Evolutionary conservation across 768 basidiomycete species (phyloP).

Genomic region (Boletus pseudopeckii): DNA sequence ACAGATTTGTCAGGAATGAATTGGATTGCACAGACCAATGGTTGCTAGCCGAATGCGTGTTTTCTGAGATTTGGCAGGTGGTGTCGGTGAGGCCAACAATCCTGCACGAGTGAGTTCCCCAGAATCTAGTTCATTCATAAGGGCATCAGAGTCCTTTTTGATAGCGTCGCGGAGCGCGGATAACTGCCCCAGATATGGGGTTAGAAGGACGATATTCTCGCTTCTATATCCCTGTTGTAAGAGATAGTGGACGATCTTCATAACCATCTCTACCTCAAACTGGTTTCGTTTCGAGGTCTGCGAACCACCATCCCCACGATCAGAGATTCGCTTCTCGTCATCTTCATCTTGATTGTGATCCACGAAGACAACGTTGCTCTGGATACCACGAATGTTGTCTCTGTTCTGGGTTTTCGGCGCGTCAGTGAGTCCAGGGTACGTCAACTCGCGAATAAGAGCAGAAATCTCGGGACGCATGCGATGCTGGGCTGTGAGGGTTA

Average conservation of each 20-base stretch:
- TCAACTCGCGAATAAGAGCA: slow-evolving; percentile 53
- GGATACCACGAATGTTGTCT: slow-evolving; percentile 51
- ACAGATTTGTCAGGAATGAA: background rate
- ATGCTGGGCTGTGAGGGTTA: slow-evolving; percentile 54
- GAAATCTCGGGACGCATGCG: slow-evolving; percentile 78
- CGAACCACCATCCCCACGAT: slow-evolving; percentile 44
- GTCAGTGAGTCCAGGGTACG: slow-evolving; percentile 63
- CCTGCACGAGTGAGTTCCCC: slow-evolving; percentile 58
- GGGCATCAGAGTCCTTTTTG: slow-evolving; percentile 47
- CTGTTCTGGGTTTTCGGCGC: slow-evolving; percentile 48
- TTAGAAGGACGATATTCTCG: slow-evolving; percentile 58
- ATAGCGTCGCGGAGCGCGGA: slow-evolving; percentile 46
- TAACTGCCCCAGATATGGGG: slow-evolving; percentile 68
- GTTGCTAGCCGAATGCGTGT: slow-evolving; percentile 56
- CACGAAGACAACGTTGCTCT: slow-evolving; percentile 59
- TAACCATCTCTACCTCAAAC: slow-evolving; percentile 58
- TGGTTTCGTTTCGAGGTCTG: slow-evolving; percentile 59
- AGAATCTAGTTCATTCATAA: slow-evolving; percentile 61
- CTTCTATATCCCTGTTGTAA: slow-evolving; percentile 66
- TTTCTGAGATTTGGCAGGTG: slow-evolving; percentile 36
- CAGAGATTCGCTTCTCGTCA: slow-evolving; percentile 37
- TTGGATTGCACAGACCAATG: slow-evolving; percentile 44
- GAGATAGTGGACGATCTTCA: slow-evolving; percentile 64
- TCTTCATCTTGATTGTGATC: slow-evolving; percentile 56
- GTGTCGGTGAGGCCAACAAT: slow-evolving; percentile 38